Conservation (phyloP, 1,139 yeast genomes). For the Tardiomyces depauwii region DNA sequence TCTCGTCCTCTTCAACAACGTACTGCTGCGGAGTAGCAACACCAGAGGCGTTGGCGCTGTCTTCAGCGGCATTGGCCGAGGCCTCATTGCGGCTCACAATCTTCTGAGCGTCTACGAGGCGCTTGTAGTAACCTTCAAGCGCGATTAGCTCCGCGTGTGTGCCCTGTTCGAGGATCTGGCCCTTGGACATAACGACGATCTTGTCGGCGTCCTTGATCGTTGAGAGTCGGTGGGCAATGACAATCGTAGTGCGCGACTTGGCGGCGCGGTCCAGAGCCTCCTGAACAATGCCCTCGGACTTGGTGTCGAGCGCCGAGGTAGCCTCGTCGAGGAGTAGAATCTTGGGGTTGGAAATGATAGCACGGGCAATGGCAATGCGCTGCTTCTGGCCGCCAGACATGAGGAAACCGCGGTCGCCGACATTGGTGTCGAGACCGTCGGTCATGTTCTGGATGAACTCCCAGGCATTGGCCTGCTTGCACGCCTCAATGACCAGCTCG, state of each 20-base stretch:
- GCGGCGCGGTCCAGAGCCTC: constrained; percentile 51
- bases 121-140: constrained; percentile 22
- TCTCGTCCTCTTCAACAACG: constrained; percentile 9
- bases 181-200: constrained; percentile 33
- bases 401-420: constrained; percentile 43
- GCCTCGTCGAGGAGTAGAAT: constrained; percentile 64
- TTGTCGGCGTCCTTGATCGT: constrained; percentile 47
- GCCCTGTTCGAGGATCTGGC: constrained; percentile 33
- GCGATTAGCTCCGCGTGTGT: constrained; percentile 28
- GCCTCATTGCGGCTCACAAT: constrained; percentile 1
- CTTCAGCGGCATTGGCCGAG: neutral
- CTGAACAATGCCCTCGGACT: constrained; percentile 43
- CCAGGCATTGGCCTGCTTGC: constrained; percentile 31
- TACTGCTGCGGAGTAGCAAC: neutral
- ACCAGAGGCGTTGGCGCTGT: neutral
- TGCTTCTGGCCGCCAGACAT: constrained; percentile 87
- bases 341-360: constrained; percentile 53
- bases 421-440: constrained; percentile 38
- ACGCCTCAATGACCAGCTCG: constrained; percentile 25
- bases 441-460: constrained; percentile 29
- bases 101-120: constrained; percentile 28
- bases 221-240: constrained; percentile 68
- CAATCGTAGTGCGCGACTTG: constrained; percentile 54
- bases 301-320: constrained; percentile 68
- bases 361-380: constrained; percentile 79